Evolutionary conservation across 2,329 filamentous ascomycete species (phyloP).

Genomic region (Neurospora crassa): DNA sequence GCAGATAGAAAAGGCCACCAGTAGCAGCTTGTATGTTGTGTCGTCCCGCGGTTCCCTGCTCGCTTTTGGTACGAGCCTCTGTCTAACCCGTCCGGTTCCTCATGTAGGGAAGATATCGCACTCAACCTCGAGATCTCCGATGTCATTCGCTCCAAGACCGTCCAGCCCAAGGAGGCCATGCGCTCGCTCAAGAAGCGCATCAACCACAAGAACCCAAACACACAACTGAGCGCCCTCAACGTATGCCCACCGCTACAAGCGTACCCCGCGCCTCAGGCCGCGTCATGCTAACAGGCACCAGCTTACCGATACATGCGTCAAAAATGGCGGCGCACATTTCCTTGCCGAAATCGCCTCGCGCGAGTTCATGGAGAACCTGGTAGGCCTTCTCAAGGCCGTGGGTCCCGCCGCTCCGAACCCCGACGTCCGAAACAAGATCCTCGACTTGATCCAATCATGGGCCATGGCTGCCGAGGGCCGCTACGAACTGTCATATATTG

Average conservation of each 20-base stretch:
- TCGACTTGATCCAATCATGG: conserved; percentile 92
- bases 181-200: conserved; percentile 87
- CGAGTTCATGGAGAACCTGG: conserved; percentile 97
- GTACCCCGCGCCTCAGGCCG: not conserved
- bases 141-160: conserved; percentile 91
- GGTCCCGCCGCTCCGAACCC: conserved; percentile 66
- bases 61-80: not conserved
- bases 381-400: conserved; percentile 77
- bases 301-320: conserved; percentile 97
- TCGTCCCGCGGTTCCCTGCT: not conserved
- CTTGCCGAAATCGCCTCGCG: conserved; percentile 89
- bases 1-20: conserved; percentile 91
- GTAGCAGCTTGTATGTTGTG: conserved; percentile 71
- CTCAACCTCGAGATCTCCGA: conserved; percentile 98
- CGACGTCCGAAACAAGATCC: conserved; percentile 80
- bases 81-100: conserved; percentile 4
- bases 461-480: conserved; percentile 80
- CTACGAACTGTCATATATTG: conserved; percentile 74
- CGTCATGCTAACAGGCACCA: conserved; percentile 21
- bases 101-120: conserved; percentile 78
- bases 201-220: conserved; percentile 95
- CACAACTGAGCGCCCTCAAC: conserved; percentile 89
- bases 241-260: conserved; percentile 35
- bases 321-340: conserved; percentile 95
- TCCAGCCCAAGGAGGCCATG: conserved; percentile 97